Conservation (phyloP, 129 eudicot genomes). For the Chrysanthemum seticuspe region DNA sequence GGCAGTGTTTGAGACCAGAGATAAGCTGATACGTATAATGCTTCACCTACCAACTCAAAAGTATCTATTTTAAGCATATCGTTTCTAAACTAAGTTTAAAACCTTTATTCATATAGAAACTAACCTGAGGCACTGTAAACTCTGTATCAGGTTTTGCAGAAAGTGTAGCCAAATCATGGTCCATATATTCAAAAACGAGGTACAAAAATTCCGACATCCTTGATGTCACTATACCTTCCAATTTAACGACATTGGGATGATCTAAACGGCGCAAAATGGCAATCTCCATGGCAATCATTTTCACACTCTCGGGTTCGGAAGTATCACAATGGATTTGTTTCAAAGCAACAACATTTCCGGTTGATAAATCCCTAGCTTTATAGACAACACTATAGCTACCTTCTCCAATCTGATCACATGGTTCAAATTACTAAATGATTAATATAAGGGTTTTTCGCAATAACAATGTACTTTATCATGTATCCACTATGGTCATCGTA, state of each 20-base stretch:
- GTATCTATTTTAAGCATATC: not conserved
- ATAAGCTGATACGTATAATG: slow-evolving; percentile 10
- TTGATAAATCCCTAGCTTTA: not conserved
- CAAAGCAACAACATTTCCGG: not conserved
- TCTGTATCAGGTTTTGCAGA: not conserved
- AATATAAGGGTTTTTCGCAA: not conserved
- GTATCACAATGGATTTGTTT: slow-evolving; percentile 1
- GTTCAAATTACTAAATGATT: not conserved
- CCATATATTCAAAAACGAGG: slow-evolving; percentile 17
- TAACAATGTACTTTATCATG: not conserved
- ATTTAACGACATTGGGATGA: slow-evolving; percentile 7
- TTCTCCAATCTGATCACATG: slow-evolving; percentile 13
- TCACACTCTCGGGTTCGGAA: not conserved
- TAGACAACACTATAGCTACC: not conserved
- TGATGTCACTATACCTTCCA: slow-evolving; percentile 15
- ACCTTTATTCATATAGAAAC: not conserved
- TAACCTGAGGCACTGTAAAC: slow-evolving; percentile 4
- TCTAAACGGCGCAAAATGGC: slow-evolving; percentile 6
- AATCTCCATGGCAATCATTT: slow-evolving; percentile 7
- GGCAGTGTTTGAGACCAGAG: slow-evolving; percentile 13
- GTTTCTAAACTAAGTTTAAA: not conserved
- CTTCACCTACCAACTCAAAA: not conserved
- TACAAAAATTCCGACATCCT: slow-evolving; percentile 6
- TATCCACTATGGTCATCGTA: not conserved
- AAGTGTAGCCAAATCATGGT: slow-evolving; percentile 17